Base-by-base conservation (phyloP, 352 stramenopile species). In the Globisporangium echinulatum region DNA sequence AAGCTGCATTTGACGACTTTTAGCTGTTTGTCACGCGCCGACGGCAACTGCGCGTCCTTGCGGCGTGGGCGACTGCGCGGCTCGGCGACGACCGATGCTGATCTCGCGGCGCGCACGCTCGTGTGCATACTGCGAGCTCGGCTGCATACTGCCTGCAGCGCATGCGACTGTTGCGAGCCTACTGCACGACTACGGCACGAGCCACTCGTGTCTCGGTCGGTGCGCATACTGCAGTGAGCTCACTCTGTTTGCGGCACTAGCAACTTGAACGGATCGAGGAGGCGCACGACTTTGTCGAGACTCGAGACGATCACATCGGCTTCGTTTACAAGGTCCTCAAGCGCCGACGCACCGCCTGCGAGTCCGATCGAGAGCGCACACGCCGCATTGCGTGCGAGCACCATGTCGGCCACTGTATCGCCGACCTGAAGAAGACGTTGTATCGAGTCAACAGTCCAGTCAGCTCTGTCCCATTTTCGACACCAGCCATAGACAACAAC, bases 1-100 rank as follows among this genome's bases (percentile, higher is more conserved):
- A 85, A 10, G n/a, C 54, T 0, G 56, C 80, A 6, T 91, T 93
- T 55, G 79, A 93, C 33, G 56, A 44, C 1, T 86, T 90, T 38
- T 36, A 88, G 25, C 47, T 66, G 1, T 93, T 81, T 48, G 44
- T 88, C 0, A 66, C 89, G 10, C 78, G 74, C 49, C 79, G 79
- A 40, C 81, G 81, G 0, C 82, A 78, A 43, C 56, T 69, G 40
- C 75, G 76, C 10, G 64, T 90, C 14, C 56, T 59, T 0, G 38
- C 68, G 6, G 17, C 17, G 17, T 89, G 78, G 76, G 73, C 58
- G 0, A 75, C 66, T 19, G 65, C 74, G 38, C 61, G 67, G 15
- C 70, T 89, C 9, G 62, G 70, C 17, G 17, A 19, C 17, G 70
- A 64, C 36, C 68, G 64, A 33, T 75, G 25, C 56, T 89, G 8